phyloP scores from a whole-genome alignment of 768 basidiomycete species.

The Amanita thiersii region DNA sequence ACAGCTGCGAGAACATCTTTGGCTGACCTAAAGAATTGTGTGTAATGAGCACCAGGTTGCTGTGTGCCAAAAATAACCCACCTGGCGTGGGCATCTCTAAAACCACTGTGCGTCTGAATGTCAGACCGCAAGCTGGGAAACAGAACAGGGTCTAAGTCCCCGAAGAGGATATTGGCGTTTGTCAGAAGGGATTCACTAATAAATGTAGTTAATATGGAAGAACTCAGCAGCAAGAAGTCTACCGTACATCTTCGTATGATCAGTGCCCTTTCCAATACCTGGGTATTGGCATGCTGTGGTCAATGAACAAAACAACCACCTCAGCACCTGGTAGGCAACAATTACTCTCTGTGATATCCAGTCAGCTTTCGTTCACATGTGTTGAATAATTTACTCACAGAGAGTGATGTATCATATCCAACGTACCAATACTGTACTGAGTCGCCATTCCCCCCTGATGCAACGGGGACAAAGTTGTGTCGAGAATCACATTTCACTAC shows the following conservation, averaged over 20 bases:
- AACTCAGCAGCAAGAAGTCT: background rate
- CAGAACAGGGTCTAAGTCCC: conserved; percentile 24
- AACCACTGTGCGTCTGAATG: conserved; percentile 40
- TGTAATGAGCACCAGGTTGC: background rate
- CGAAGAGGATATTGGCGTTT: conserved; percentile 24
- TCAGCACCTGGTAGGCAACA: too few relatives aligned
- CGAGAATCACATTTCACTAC: conserved; percentile 29
- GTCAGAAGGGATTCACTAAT: conserved; percentile 28
- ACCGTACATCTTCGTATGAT: conserved; percentile 24
- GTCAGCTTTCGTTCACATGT: too few relatives aligned
- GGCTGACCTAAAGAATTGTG: conserved; percentile 25
- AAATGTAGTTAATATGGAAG: background rate
- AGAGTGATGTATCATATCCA: conserved; percentile 27
- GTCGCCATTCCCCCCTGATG: conserved; percentile 36
- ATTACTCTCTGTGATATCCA: too few relatives aligned
- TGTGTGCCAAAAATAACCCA: conserved; percentile 14
- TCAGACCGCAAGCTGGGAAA: conserved; percentile 41
- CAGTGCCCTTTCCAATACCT: conserved; percentile 36
- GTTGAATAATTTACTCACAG: conserved; percentile 14
- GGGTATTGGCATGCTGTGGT: conserved; percentile 21
- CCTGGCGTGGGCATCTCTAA: conserved; percentile 34
- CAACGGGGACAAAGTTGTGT: conserved; percentile 31
- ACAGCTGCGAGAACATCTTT: conserved; percentile 36
- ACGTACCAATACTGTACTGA: conserved; percentile 32
- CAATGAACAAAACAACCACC: too few relatives aligned